Base-by-base conservation (phyloP, 192 early-diverging fungal genomes). In the Podochytrium sp. region DNA sequence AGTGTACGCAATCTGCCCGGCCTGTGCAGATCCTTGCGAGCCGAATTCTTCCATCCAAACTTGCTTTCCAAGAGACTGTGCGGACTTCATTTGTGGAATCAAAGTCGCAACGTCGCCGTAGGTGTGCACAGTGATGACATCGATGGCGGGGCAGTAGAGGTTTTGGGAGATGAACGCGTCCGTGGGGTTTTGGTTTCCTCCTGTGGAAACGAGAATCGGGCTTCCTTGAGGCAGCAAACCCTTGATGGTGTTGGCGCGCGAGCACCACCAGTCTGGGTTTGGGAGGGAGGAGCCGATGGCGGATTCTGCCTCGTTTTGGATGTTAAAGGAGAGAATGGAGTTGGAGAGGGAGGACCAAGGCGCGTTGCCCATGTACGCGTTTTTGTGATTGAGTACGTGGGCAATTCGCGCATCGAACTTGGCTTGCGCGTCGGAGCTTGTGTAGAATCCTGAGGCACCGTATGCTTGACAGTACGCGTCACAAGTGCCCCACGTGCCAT, bases 381-480 rank as follows among this genome's bases (percentile, higher is more conserved):
- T 58, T 23, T 14, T 16, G 33, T 58, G 57, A 23, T 6, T 58
- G 29, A 58, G 10, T 12, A 58, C 23, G 57, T 32, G 33, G 33
- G 57, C 57, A 7, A 32, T 7, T 7, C 57, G 57, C 25, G 57
- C 57, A 23, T 58, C 57, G 23, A 58, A 47, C 20, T 12, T 47
- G 10, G 7, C 10, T 20, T 47, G 43, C 20, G 43, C 43, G 43
- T 12, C 43, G 20, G 43, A 7, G 20, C 20, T 20, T 7, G 7
- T 12, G 43, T 47, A 47, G 20, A 47, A 47, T 7, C 20, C 43
- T 47, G 43, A 47, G 43, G n/a, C n/a, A 23, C 25, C 18, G 57
- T 60, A 72, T 38, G 30, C 30, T 37, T 75, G 57, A 52, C 61
- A 68, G 56, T 76, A 76, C 0, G 68, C 75, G 52, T 76, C 73